Base-by-base conservation (phyloP, 1,284 basidiomycete genomes). In the Cystobasidium slooffiae region DNA sequence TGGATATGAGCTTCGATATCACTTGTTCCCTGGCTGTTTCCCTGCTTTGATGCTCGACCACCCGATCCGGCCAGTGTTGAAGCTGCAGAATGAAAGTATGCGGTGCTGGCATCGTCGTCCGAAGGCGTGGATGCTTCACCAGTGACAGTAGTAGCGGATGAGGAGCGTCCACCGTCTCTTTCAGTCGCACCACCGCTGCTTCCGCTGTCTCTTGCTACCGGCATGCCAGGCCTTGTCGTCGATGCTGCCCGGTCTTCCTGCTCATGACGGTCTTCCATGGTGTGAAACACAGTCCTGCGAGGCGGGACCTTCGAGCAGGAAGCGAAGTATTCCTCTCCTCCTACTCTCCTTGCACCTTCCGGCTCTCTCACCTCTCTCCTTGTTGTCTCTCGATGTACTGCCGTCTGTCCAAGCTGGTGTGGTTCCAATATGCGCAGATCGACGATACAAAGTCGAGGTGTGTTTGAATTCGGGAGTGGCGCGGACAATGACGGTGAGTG, bases 11-110 rank as follows among this genome's bases (percentile, higher is more conserved):
- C 49, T 41, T 24, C 46, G 47, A 52, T 47, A 39, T 22, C 46
- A 31, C 49, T 67, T 41, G 37, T 39, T 49, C 39, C 49, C 9
- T 64, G 49, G 41, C 53, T 14, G 24, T 64, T 9, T 18, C 39
- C 14, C 64, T 53, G 49, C 64, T 67, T 22, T 39, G 44, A 6
- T 51, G 43, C 44, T 65, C 24, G 64, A 49, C 64, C 20, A 41
- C 51, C 31, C 47, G 49, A n/a, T 41, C 31, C 64, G 41, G 49
- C 64, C 31, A 37, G 24, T 12, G 64, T 53, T 24, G 64, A 67
- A 16, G 64, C 64, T 6, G 64, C 64, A 10, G 64, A 67, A 31
- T 67, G 64, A 49, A 53, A 67, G 51, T 67, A 67, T 8, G 64
- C 46, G 39, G 49, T 67, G 12, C 31, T 39, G 39, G 12, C 39